phyloP scores from a whole-genome alignment of 2,329 filamentous ascomycete species.

The Dothiorella sarmentorum region DNA sequence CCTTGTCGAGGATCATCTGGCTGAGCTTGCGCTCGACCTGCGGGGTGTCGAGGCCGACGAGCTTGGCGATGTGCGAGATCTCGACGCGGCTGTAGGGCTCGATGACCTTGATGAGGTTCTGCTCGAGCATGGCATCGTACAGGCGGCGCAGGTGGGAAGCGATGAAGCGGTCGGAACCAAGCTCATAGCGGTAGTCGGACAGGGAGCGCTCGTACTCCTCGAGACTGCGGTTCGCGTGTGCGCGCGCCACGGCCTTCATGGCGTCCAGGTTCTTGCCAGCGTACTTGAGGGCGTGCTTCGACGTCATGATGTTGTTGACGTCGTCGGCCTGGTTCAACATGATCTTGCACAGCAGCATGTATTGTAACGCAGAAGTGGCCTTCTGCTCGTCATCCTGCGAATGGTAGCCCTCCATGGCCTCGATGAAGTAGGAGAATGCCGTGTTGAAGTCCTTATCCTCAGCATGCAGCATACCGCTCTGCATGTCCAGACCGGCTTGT shows the following conservation, averaged over 20 bases:
- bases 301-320: slow-evolving; percentile 89
- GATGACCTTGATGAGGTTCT: slow-evolving; percentile 99
- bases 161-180: slow-evolving; percentile 93
- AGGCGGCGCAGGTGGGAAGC: slow-evolving; percentile 92
- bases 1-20: slow-evolving; percentile 99
- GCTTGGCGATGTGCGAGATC: slow-evolving; percentile 93
- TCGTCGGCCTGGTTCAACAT: slow-evolving; percentile 98
- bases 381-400: slow-evolving; percentile 81
- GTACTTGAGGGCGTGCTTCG: slow-evolving; percentile 95
- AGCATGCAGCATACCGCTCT: slow-evolving; percentile 97
- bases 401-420: slow-evolving; percentile 95
- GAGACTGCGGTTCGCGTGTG: slow-evolving; percentile 89
- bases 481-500: slow-evolving; percentile 97
- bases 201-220: slow-evolving; percentile 96
- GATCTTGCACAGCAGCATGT: slow-evolving; percentile 99
- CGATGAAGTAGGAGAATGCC: slow-evolving; percentile 98
- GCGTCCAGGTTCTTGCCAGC: slow-evolving; percentile 93
- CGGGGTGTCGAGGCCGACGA: slow-evolving; percentile 92
- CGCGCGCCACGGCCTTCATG: slow-evolving; percentile 97
- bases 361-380: slow-evolving; percentile 96
- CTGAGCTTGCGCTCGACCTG: slow-evolving; percentile 98
- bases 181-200: slow-evolving; percentile 84
- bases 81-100: slow-evolving; percentile 97
- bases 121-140: slow-evolving; percentile 98
- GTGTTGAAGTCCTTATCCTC: slow-evolving; percentile 99